phyloP scores from a whole-genome alignment of 441 rosid species.

The Populus hybrid region DNA sequence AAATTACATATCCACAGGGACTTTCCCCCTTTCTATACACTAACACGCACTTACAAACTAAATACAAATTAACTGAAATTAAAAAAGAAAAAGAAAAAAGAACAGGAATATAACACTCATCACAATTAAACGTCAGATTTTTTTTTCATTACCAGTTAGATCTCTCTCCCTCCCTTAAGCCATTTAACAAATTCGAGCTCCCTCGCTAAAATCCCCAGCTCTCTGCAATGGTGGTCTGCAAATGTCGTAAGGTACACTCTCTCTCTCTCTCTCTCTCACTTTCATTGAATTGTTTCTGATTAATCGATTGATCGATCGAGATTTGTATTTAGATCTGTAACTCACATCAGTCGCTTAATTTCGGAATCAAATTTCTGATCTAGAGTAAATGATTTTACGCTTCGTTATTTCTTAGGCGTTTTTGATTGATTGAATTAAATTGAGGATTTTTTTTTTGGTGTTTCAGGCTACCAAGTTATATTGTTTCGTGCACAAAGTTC shows the following conservation, averaged over 20 bases:
- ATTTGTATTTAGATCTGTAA: conserved; percentile 29
- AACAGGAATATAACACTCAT: too few species aligned
- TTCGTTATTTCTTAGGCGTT: neutral
- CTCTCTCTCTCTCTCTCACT: neutral
- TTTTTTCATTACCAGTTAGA: neutral
- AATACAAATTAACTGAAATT: too few species aligned
- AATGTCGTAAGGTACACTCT: conserved; percentile 25
- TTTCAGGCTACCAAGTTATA: conserved; percentile 93
- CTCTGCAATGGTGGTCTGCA: conserved; percentile 28
- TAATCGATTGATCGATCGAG: neutral
- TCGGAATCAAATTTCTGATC: neutral
- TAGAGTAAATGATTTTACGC: neutral
- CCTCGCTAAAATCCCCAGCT: neutral
- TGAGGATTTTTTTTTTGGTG: neutral
- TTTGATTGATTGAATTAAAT: neutral
- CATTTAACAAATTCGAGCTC: neutral
- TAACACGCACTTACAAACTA: neutral
- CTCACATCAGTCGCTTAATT: neutral
- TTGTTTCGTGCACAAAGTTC: conserved; percentile 98
- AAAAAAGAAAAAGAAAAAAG: neutral
- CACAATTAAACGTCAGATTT: neutral
- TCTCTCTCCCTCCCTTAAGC: neutral
- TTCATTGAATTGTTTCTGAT: neutral
- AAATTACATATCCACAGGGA: neutral
- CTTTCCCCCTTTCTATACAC: neutral